Evolutionary conservation across 768 basidiomycete species (phyloP).

Genomic region (Leccinum ochraceum): DNA sequence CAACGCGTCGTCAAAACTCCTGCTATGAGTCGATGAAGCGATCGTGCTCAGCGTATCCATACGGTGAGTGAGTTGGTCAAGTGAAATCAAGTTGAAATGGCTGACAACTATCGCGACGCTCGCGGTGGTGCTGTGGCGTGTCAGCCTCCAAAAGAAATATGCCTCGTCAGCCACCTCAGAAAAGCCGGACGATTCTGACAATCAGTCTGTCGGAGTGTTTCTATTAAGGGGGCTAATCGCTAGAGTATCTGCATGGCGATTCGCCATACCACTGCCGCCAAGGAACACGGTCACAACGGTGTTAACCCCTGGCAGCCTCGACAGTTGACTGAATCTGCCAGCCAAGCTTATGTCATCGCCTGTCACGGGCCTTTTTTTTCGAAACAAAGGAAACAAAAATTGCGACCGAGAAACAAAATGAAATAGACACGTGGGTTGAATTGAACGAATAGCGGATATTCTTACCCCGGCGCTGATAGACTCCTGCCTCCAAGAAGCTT

Average conservation of each 20-base stretch:
- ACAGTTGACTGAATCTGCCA: not conserved
- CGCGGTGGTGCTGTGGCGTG: conserved; percentile 1
- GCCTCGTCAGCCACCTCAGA: conserved; percentile 13
- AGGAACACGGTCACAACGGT: not conserved
- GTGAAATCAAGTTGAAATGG: not conserved
- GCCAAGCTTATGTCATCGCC: not conserved
- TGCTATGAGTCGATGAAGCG: not conserved
- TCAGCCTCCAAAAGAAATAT: conserved; percentile 16
- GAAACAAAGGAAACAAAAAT: too few relatives aligned
- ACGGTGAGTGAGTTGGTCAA: not conserved
- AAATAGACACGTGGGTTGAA: too few relatives aligned
- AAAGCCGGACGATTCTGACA: not conserved
- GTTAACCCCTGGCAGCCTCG: too few relatives aligned
- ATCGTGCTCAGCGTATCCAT: conserved; percentile 12
- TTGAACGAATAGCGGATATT: too few relatives aligned
- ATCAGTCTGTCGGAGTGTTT: not conserved
- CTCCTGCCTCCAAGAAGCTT: too few relatives aligned
- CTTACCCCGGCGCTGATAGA: too few relatives aligned
- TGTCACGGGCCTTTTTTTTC: too few relatives aligned
- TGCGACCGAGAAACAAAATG: too few relatives aligned
- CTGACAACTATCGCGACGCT: conserved; percentile 1
- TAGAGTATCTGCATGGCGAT: not conserved
- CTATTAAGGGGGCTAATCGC: not conserved
- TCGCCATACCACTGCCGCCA: not conserved
- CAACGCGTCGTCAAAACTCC: conserved; percentile 17